Conservation (phyloP, 805 yeast genomes). For the Clavispora asparagi region DNA sequence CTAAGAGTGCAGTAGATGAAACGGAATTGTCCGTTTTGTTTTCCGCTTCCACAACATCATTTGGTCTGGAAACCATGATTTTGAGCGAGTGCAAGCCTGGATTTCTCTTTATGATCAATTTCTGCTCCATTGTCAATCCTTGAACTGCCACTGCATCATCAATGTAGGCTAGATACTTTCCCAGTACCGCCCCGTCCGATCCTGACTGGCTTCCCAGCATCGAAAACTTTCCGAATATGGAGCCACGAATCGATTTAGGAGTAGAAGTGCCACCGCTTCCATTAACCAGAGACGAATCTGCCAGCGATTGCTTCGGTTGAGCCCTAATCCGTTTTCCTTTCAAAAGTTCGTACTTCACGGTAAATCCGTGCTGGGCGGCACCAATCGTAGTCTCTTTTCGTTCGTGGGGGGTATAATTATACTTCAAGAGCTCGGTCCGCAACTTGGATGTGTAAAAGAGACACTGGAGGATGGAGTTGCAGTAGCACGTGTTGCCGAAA, state of each 20-base stretch:
- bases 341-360: conserved; percentile 36
- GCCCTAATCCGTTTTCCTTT: conserved; percentile 32
- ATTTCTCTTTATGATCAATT: conserved; percentile 23
- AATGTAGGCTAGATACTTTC: conserved; percentile 9
- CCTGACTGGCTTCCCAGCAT: conserved; percentile 8
- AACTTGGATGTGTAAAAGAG: conserved; percentile 70
- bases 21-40: conserved; percentile 26
- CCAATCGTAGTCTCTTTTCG: conserved; percentile 26
- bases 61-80: conserved; percentile 35
- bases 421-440: conserved; percentile 44
- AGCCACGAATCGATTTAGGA: conserved; percentile 23
- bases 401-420: conserved; percentile 28
- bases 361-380: conserved; percentile 29
- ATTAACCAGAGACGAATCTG: background rate
- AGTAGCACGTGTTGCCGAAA: conserved; percentile 89
- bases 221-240: conserved; percentile 39
- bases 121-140: conserved; percentile 29
- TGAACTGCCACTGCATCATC: conserved; percentile 29
- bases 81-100: conserved; percentile 27
- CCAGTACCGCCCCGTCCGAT: conserved; percentile 3
- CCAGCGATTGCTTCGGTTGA: conserved; percentile 12
- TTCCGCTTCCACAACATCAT: conserved; percentile 11
- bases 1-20: conserved; percentile 30
- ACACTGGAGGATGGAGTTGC: conserved; percentile 89
- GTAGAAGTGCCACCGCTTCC: conserved; percentile 3